Base-by-base conservation (phyloP, 192 early-diverging fungal species). In the Podila clonocystis region DNA sequence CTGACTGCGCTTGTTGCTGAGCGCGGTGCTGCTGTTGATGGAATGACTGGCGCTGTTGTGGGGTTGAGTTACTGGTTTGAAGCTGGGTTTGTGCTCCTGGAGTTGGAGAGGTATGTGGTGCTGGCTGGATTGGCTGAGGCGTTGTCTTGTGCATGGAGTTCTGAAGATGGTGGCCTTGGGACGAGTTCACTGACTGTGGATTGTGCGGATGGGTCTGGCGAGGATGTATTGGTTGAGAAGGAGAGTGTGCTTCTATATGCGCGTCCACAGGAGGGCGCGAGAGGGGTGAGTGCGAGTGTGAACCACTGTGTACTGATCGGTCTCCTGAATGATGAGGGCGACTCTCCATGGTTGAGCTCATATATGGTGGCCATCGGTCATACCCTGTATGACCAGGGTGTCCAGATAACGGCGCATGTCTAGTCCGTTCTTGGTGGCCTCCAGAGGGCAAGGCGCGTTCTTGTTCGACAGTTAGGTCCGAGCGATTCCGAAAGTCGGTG, bases 1-100 rank as follows among this genome's bases (percentile, higher is more conserved):
- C 77, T 17, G 77, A 80, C 45, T 80, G 77, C 9, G 77, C 77
- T 63, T 73, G 77, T 22, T 80, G 77, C n/a, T 80, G 77, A 3
- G 77, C 77, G 33, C 77, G 65, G 38, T 80, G 77, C 28, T 71
- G 70, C 31, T 68, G 77, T 17, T 80, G 77, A 50, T 80, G 77
- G 15, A 68, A 62, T 5, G 74, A 75, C 20, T 76, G 74, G 17
- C 65, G 60, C 36, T 75, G 66, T 24, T 70, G 74, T 45, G 55
- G 38, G 20, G 58, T 36, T 2, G 73, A 17, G 49, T 55, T 41
- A 66, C 36, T 73, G 63, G 57, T 1, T 58, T 34, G 31, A 28
- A 34, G 34, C 48, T 55, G 63, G 9, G n/a, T 33, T 3, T 20
- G 19, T 41, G 12, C 11, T 55, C 29, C 50, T 49, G 4, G 49